Conservation (phyloP, 1,139 yeast genomes). For the Pichia sp. region DNA sequence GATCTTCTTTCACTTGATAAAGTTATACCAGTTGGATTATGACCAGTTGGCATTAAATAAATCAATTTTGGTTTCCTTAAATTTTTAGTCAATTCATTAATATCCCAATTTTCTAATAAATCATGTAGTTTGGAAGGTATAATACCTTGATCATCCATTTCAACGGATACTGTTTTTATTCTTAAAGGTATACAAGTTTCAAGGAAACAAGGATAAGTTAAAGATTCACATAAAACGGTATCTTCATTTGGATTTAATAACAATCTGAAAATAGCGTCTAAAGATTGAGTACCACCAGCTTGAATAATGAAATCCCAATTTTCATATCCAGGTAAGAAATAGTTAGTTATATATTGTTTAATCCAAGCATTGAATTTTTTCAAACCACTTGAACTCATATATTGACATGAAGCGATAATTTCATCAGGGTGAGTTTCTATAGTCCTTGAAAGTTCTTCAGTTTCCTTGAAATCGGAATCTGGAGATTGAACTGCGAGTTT, state of each 20-base stretch:
- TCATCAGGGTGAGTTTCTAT: slow-evolving; percentile 22
- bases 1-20: slow-evolving; percentile 40
- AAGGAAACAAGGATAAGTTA: slow-evolving; percentile 46
- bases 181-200: slow-evolving; percentile 47
- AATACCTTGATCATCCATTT: slow-evolving; percentile 45
- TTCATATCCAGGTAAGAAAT: slow-evolving; percentile 30
- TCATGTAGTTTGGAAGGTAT: slow-evolving; percentile 39
- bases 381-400: slow-evolving; percentile 24
- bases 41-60: slow-evolving; percentile 52
- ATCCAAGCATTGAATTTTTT: slow-evolving; percentile 21
- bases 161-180: slow-evolving; percentile 40
- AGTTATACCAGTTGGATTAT: slow-evolving; percentile 52
- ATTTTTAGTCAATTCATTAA: slow-evolving; percentile 7
- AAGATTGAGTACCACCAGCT: slow-evolving; percentile 64
- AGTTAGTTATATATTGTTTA: slow-evolving; percentile 16
- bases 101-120: slow-evolving; percentile 57
- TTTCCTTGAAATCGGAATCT: slow-evolving; percentile 18
- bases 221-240: slow-evolving; percentile 53
- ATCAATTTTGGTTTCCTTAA: slow-evolving; percentile 37
- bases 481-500: slow-evolving; percentile 22
- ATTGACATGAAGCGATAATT: slow-evolving; percentile 25
- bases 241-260: slow-evolving; percentile 46
- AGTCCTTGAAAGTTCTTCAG: slow-evolving; percentile 32
- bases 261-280: slow-evolving; percentile 51
- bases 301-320: slow-evolving; percentile 53